Base-by-base conservation (phyloP, 2,329 filamentous ascomycete genomes). In the Canariomyces notabilis region DNA sequence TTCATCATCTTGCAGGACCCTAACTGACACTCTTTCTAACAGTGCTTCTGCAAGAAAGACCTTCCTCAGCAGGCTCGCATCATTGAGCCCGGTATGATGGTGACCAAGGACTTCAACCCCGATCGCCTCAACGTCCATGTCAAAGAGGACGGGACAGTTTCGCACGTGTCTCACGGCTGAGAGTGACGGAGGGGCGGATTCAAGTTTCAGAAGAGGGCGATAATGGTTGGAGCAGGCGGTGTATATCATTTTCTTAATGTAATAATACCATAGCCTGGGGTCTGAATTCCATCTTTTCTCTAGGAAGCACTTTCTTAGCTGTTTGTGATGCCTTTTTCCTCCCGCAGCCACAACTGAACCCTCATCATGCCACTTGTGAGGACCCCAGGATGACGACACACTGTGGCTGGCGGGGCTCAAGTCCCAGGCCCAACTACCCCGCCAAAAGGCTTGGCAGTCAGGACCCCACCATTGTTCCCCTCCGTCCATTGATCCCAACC, bases 31-130 rank as follows among this genome's bases (percentile, higher is more conserved):
- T 33, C 37, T 35, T 29, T 21, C 26, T 14, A 4, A 4, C 50
- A 83, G 80, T 73, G 68, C 36, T 83, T 83, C 59, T 76, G 74
- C 64, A 81, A 77, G 63, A 68, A 67, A 36, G 78, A 83, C 19
- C 71, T 83, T 15, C 80, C 80, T 6, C 56, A 79, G 61, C 56
- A 73, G 58, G 71, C 71, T 32, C 74, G 80, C 52, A 65, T 84
- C 55, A 75, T 83, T 57, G 57, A 73, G 61, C 77, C 77, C 0
- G 77, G 76, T 41, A 63, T 62, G 60, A 76, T 80, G 64, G 72
- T 80, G 18, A 82, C 79, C 45, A 78, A 70, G 63, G 80, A 83
- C 57, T 74, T 73, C 58, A 63, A 66, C 1, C 67, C 72, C 39
- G 65, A 75, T 46, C 68, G 80, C 34, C 67, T 84, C 51, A 83